These are phyloP conservation scores for Zasmidium cellare DNA, from an alignment of 2,329 filamentous ascomycete species.

Conservation along the genomic window DNA sequence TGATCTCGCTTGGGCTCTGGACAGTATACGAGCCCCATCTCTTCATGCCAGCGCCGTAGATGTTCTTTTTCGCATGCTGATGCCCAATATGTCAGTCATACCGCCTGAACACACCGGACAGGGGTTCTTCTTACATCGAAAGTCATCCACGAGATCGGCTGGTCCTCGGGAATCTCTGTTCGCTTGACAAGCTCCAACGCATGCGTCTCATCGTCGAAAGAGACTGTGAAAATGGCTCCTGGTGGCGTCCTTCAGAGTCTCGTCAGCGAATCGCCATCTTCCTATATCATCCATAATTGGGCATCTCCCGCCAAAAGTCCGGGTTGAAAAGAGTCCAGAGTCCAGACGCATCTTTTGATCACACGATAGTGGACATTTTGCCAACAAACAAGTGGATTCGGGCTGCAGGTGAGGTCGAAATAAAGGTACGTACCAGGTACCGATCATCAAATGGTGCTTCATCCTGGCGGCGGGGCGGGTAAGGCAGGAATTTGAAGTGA, in stretches of 20 bases:
- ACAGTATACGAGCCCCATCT: constrained; percentile 85
- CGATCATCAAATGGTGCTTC: constrained; percentile 89
- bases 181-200: constrained; percentile 75
- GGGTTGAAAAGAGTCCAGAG: not conserved
- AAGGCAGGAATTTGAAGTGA: constrained; percentile 4
- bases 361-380: not conserved
- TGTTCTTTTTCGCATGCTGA: constrained; percentile 76
- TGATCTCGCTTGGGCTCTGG: constrained; percentile 71
- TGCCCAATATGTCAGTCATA: constrained; percentile 3
- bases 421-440: constrained; percentile 63
- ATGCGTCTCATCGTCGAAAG: constrained; percentile 79
- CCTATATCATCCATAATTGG: not conserved
- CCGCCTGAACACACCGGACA: not conserved
- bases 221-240: constrained; percentile 84
- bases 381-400: not conserved
- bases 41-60: constrained; percentile 91
- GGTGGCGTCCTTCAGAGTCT: constrained; percentile 62
- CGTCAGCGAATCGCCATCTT: constrained; percentile 5
- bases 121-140: constrained; percentile 72
- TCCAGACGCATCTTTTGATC: not conserved
- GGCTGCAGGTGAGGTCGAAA: not conserved
- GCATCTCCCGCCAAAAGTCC: constrained; percentile 2
- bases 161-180: constrained; percentile 76
- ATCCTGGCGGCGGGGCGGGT: constrained; percentile 49
- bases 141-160: constrained; percentile 92